Evolutionary conservation across 2,329 filamentous ascomycete genomes (phyloP).

Genomic region (Zasmidium angulare): DNA sequence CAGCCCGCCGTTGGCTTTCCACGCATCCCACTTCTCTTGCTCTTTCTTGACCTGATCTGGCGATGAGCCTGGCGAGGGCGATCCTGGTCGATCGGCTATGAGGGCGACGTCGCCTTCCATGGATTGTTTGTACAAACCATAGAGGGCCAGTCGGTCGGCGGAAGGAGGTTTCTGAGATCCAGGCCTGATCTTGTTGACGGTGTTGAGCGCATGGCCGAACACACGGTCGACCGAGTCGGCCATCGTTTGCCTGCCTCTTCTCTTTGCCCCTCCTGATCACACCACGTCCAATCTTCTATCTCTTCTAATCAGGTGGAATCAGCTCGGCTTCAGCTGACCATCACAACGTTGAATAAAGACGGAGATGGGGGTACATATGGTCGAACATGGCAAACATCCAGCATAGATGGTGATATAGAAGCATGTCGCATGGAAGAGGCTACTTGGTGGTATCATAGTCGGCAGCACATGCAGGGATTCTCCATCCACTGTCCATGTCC

Average conservation of each 20-base stretch:
- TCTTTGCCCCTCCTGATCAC: slow-evolving; percentile 1
- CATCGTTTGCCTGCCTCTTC: slow-evolving; percentile 19
- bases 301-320: background rate
- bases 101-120: slow-evolving; percentile 98
- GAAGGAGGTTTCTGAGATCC: slow-evolving; percentile 86
- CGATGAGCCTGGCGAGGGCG: slow-evolving; percentile 14
- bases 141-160: slow-evolving; percentile 81
- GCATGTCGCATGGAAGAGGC: slow-evolving; percentile 3
- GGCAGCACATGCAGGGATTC: slow-evolving; percentile 6
- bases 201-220: slow-evolving; percentile 98
- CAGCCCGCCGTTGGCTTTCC: slow-evolving; percentile 82
- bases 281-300: background rate
- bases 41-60: slow-evolving; percentile 36
- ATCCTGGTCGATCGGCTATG: slow-evolving; percentile 79
- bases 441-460: background rate
- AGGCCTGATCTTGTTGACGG: slow-evolving; percentile 96
- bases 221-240: slow-evolving; percentile 68
- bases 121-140: slow-evolving; percentile 97
- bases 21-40: slow-evolving; percentile 69
- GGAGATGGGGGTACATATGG: background rate
- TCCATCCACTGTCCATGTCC: background rate
- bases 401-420: background rate
- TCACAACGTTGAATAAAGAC: background rate
- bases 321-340: background rate
- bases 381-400: background rate